Base-by-base conservation (phyloP, 2,329 filamentous ascomycete species). In the Fusarium udum region DNA sequence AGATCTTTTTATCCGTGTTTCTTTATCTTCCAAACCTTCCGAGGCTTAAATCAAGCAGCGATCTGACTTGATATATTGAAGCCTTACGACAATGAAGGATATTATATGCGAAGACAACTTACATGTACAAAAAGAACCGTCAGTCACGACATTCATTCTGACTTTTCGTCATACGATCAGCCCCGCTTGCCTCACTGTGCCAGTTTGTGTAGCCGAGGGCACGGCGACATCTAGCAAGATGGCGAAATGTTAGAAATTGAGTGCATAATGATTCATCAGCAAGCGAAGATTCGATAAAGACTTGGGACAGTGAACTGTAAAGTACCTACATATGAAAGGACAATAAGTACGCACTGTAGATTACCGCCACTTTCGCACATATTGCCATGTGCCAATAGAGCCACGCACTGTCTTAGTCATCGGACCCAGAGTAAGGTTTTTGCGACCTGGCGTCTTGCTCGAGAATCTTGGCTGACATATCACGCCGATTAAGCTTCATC, bases 281-380 rank as follows among this genome's bases (percentile, higher is more conserved):
- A 4, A 9, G 48, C 6, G 3, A 11, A 7, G 2, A 36, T 12
- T 14, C 6, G 5, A 26, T 8, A 24, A 3, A 20, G 16, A 14
- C n/a, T 12, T 6, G 9, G 6, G 8, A 36, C 1, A 34, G 6
- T 4, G 16, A 24, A 6, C 7, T 31, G 10, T 3, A n/a, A n/a
- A n/a, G n/a, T n/a, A n/a, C n/a, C n/a, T n/a, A n/a, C n/a, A n/a
- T n/a, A n/a, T n/a, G n/a, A n/a, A n/a, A n/a, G n/a, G n/a, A 15
- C 2, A 15, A 16, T 15, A n/a, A n/a, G 11, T 4, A 2, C 34
- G 51, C 51, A 53, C 49, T 53, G 49, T 53, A 0, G 2, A 1
- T 6, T 6, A 2, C 16, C 9, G 14, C n/a, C 4, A 26, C 2
- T 8, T 9, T 8, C 1, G 6, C 2, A 3, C 13, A 0, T 2